Evolutionary conservation across 2,329 filamentous ascomycete genomes (phyloP), one percentile per base, ranked within the genome.

Genomic region (Pseudomassariella vexata): DNA sequence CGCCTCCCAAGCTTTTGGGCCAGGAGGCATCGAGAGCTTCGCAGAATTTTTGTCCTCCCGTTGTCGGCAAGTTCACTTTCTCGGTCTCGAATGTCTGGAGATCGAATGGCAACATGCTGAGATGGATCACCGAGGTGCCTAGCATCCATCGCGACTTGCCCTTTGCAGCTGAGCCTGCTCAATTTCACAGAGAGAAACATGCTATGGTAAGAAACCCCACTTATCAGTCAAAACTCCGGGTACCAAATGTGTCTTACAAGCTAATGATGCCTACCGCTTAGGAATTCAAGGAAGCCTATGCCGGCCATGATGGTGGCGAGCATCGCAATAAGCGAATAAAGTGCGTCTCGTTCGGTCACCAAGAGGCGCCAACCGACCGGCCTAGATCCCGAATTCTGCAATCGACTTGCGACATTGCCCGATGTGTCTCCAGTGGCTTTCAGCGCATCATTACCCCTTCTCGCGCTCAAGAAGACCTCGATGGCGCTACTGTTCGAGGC

Each of bases 31-130:
- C 20, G 3, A n/a, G 29, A 14, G 32, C 29, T 3, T 11, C 24
- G 14, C 12, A 34, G 9, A 18, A 32, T 14, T 34, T 29, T 26
- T 28, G 35, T 7, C 23, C 45, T 8, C 45, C 49, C 7, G 36
- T 39, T 9, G 32, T 44, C n/a, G 43, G 44, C 30, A 45, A 30
- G 27, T 53, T 55, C 37, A 43, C 41, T 2, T 50, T 52, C 38
- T 33, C 36, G 11, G 24, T 49, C 12, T 41, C 50, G 3, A 41
- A 45, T 3, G 32, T 45, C 19, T 52, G 42, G 45, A 44, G 37
- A 19, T 39, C 44, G 3, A 43, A 44, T 15, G 39, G 43, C 17
- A 44, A 42, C 9, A 28, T 55, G 10, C 18, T 48, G n/a, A 34
- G 40, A 10, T 55, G 52, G 52, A 38, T 53, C n/a, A 40, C 42